Evolutionary conservation across 2,329 filamentous ascomycete genomes (phyloP).

Genomic region (Cladophialophora yegresii): DNA sequence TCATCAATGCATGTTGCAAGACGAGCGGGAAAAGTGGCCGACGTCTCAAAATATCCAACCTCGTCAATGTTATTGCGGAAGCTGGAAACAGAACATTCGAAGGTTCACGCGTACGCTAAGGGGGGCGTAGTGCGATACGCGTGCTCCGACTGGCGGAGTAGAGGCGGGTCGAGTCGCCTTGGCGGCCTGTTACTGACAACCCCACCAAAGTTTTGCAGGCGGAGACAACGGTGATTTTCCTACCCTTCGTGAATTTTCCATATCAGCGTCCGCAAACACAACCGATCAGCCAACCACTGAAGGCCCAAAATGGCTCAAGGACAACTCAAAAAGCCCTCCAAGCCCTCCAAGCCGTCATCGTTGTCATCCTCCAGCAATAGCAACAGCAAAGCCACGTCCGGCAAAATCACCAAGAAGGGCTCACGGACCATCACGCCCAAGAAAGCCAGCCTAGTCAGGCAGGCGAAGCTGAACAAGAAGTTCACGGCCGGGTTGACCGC

Average conservation of each 20-base stretch:
- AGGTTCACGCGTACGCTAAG: background rate
- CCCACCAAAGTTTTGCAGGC: background rate
- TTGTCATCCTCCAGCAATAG: conserved; percentile 5
- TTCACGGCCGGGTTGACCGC: conserved; percentile 62
- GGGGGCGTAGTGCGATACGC: background rate
- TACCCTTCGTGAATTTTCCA: background rate
- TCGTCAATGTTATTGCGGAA: background rate
- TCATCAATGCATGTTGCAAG: background rate
- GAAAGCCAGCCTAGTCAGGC: conserved; percentile 61
- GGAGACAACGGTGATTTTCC: background rate
- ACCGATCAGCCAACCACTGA: too few species aligned
- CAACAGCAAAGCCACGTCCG: conserved; percentile 16
- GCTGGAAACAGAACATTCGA: background rate
- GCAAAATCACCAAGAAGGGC: conserved; percentile 59
- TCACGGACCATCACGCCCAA: conserved; percentile 66
- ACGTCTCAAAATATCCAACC: background rate
- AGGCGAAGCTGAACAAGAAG: conserved; percentile 68
- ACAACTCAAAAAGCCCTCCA: conserved; percentile 30
- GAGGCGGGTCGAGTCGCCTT: background rate
- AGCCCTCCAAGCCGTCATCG: conserved; percentile 19
- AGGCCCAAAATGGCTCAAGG: conserved; percentile 33
- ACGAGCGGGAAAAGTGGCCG: background rate
- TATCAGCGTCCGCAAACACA: too few species aligned
- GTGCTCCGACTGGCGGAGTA: background rate
- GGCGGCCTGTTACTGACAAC: background rate